Evolutionary conservation across 139 green algal species (phyloP).

Genomic region (Diplosphaera chodatii): DNA sequence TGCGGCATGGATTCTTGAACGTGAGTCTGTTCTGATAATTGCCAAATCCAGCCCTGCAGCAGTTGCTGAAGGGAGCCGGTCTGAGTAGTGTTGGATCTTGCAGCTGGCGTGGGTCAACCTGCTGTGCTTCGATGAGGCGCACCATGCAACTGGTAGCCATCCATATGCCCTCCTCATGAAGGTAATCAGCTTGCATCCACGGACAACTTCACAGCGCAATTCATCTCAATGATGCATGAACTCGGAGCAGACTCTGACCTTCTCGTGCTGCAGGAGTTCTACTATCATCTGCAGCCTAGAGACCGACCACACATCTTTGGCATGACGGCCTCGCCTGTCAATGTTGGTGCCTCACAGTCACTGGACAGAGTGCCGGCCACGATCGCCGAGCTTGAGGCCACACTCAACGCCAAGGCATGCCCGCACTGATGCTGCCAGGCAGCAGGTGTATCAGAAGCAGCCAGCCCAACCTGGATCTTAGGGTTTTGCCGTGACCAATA

Average conservation of each 20-base stretch:
- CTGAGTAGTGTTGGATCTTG: neutral
- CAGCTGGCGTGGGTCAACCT: conserved; percentile 38
- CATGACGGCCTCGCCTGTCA: conserved; percentile 44
- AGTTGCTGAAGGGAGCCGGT: no score
- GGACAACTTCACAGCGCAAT: neutral
- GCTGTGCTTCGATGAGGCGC: conserved; percentile 55
- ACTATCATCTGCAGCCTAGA: conserved; percentile 8
- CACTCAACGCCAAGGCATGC: conserved; percentile 30
- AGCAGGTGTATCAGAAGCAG: no score
- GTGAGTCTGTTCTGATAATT: neutral
- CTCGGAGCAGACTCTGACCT: no score
- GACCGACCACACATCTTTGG: conserved; percentile 41
- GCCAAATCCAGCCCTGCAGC: no score
- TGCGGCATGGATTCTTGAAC: conserved; percentile 43
- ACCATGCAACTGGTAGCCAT: conserved; percentile 43
- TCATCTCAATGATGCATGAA: no score
- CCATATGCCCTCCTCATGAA: conserved; percentile 60
- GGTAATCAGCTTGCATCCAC: conserved; percentile 2
- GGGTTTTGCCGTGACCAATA: no score
- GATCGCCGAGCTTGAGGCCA: conserved; percentile 34
- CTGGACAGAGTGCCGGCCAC: conserved; percentile 6
- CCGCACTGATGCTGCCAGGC: no score
- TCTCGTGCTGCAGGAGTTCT: conserved; percentile 31
- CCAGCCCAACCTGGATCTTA: no score
- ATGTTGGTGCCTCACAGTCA: conserved; percentile 6